Base-by-base conservation (phyloP, 2,329 filamentous ascomycete genomes). In the Aspergillus aculeatus region DNA sequence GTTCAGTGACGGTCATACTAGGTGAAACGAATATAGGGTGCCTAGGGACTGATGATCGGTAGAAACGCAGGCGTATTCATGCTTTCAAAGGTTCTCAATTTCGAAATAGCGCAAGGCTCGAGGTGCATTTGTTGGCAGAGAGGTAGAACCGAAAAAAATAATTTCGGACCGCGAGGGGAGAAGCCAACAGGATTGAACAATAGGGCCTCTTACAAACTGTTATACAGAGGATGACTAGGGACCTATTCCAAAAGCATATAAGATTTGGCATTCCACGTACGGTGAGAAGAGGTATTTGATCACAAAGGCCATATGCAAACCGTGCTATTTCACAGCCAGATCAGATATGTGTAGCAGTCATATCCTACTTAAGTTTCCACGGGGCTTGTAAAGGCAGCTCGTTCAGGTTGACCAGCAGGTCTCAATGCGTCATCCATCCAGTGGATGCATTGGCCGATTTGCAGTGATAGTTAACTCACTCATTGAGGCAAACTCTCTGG, bases 201-300 rank as follows among this genome's bases (percentile, higher is more conserved):
- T 19, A 19, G 62, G 64, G 31, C 19, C 66, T 64, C 76, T 65
- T 77, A 79, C 78, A 79, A 65, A 80, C 77, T 55, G 78, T 79
- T 61, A 80, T 75, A 58, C 75, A 73, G 63, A 79, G 66, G 58
- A 80, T 79, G 66, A 80, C 74, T 56, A 73, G 69, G 67, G 76
- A 78, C 78, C 78, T 80, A 74, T 44, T 61, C 63, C 47, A 41
- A 64, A 58, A 62, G 56, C 35, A 58, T 66, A 75, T 76, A 67
- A 76, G 73, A 74, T 65, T 68, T 64, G 55, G 57, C 59, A 59
- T 26, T 16, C 21, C 60, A 54, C 52, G 61, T 56, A 58, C 7
- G 35, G 26, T 57, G 11, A 24, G 58, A 24, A 26, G 32, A 47
- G 19, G 24, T 24, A 44, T 32, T 35, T 48, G 44, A 63, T 55